These are phyloP conservation scores for Cubamyces sp. DNA, from an alignment of 768 basidiomycete species.

Conservation along the genomic window DNA sequence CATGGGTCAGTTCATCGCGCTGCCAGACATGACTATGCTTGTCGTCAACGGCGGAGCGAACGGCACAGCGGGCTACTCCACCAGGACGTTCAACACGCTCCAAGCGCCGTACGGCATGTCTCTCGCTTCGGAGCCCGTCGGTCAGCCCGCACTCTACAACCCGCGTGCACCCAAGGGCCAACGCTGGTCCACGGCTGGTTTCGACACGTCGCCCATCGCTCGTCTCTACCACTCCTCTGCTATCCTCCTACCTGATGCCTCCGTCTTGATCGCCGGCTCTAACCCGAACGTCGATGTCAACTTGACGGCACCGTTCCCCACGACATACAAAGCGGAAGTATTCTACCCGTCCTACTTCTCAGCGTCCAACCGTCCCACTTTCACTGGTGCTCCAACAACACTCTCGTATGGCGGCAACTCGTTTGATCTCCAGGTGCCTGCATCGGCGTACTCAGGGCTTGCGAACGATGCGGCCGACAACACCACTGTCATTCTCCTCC, in stretches of 20 bases:
- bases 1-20: slow-evolving; percentile 91
- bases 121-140: slow-evolving; percentile 79
- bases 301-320: slow-evolving; percentile 62
- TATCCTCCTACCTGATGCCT: slow-evolving; percentile 83
- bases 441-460: slow-evolving; percentile 65
- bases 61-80: slow-evolving; percentile 88
- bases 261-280: slow-evolving; percentile 87
- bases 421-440: slow-evolving; percentile 76
- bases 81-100: slow-evolving; percentile 40
- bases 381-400: slow-evolving; percentile 68
- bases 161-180: slow-evolving; percentile 70
- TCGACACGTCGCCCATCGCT: slow-evolving; percentile 65
- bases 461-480: slow-evolving; percentile 75
- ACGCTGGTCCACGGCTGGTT: slow-evolving; percentile 73
- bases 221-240: slow-evolving; percentile 92
- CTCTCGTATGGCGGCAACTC: slow-evolving; percentile 82
- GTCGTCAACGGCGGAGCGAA: slow-evolving; percentile 82
- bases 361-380: slow-evolving; percentile 66
- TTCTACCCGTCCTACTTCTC: slow-evolving; percentile 94
- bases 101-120: slow-evolving; percentile 74
- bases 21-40: slow-evolving; percentile 78
- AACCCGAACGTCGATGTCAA: slow-evolving; percentile 92
- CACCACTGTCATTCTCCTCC: slow-evolving; percentile 75
- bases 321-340: slow-evolving; percentile 80
- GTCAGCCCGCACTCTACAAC: slow-evolving; percentile 83